These are phyloP conservation scores for Niveomyces coronatus DNA, from an alignment of 2,329 filamentous ascomycete species.

Conservation along the genomic window DNA sequence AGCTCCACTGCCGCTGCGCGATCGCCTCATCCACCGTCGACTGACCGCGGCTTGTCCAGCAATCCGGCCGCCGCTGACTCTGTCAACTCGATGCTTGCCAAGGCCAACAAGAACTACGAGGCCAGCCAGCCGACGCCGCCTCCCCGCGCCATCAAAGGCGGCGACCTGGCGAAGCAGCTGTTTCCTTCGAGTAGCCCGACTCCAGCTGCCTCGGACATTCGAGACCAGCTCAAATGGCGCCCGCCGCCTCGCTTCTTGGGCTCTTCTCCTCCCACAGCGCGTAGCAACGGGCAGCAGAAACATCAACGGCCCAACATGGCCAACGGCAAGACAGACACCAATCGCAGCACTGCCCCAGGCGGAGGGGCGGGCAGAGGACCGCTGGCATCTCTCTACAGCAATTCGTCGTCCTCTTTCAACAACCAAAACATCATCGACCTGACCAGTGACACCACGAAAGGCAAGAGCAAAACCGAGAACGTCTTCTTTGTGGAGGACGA, in stretches of 20 bases:
- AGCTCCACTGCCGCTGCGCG: conserved; percentile 17
- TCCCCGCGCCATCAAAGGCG: conserved; percentile 12
- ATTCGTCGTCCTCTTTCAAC: conserved; percentile 35
- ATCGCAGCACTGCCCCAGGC: not conserved
- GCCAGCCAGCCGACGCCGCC: conserved; percentile 24
- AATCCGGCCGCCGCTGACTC: not conserved
- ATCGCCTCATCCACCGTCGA: conserved; percentile 10
- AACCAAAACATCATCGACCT: conserved; percentile 25
- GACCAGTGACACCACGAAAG: conserved; percentile 18
- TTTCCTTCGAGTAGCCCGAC: conserved; percentile 48
- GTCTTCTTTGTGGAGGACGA: conserved; percentile 69
- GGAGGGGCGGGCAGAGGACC: conserved; percentile 15
- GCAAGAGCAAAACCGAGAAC: conserved; percentile 18
- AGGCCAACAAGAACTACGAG: conserved; percentile 27
- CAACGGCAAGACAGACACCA: conserved; percentile 4
- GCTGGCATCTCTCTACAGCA: conserved; percentile 33
- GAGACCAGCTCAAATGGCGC: conserved; percentile 37
- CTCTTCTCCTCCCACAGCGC: conserved; percentile 26
- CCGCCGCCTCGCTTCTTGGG: conserved; percentile 24
- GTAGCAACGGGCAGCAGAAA: conserved; percentile 16
- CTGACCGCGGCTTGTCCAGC: conserved; percentile 6
- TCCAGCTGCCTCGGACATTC: conserved; percentile 35
- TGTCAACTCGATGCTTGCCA: conserved; percentile 25
- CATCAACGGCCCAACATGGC: not conserved
- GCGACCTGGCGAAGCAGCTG: conserved; percentile 37